Conservation (phyloP, 139 green algal genomes). For the Micromonas commoda region DNA sequence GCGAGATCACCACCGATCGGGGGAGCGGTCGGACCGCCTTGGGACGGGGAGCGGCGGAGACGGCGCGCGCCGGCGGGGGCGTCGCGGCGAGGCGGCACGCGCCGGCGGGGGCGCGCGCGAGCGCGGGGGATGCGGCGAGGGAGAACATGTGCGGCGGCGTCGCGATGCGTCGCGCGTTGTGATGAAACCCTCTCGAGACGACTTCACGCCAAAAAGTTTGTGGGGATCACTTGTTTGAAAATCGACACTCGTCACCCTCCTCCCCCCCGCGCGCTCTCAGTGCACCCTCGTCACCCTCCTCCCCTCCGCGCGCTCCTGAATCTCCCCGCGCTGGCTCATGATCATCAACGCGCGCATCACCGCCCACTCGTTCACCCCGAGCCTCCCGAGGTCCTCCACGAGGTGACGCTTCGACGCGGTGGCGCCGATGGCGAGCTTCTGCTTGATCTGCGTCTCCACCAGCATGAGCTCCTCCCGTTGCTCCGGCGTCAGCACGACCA, state of each 20-base stretch:
- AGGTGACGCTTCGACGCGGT: slow-evolving; percentile 38
- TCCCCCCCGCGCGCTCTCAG: not conserved
- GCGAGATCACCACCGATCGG: no score
- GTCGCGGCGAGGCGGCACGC: no score
- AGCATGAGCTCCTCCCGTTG: slow-evolving; percentile 43
- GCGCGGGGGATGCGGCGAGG: no score
- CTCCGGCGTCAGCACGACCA: slow-evolving; percentile 59
- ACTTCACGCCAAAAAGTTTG: not conserved
- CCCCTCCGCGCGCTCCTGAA: slow-evolving; percentile 33
- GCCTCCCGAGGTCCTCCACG: slow-evolving; percentile 15
- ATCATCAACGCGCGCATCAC: slow-evolving; percentile 35
- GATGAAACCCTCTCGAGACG: no score
- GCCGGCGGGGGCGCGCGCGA: no score
- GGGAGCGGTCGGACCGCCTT: no score
- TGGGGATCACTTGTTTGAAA: not conserved
- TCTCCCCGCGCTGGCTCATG: slow-evolving; percentile 38
- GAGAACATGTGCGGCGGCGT: no score
- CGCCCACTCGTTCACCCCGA: slow-evolving; percentile 22
- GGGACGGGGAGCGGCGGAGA: no score
- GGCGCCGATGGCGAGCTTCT: slow-evolving; percentile 49
- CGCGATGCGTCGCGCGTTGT: no score
- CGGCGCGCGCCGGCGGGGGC: no score
- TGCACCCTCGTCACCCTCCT: slow-evolving; percentile 18
- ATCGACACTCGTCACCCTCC: not conserved
- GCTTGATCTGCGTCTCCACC: slow-evolving; percentile 22